Percentiles rank a stretch among this genome's conserved stretches.
Conservation (phyloP, 495 filamentous ascomycete genomes). For the Niebla homalea region DNA sequence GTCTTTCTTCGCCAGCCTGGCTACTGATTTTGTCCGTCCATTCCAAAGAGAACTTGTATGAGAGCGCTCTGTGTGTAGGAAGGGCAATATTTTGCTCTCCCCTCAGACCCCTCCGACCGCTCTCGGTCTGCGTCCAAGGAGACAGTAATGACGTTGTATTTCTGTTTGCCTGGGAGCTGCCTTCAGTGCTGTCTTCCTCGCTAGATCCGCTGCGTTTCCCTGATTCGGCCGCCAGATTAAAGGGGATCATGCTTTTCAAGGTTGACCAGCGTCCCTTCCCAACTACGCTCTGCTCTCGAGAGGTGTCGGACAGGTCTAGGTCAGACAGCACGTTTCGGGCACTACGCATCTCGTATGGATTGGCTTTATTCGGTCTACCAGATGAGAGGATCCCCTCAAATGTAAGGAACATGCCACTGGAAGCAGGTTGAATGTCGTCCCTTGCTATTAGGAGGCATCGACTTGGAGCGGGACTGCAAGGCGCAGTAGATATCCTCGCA, state of each 20-base stretch:
- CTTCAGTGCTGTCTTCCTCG: neutral
- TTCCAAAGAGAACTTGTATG: slow-evolving; percentile 71
- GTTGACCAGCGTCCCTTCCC: slow-evolving; percentile 57
- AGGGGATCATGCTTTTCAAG: slow-evolving; percentile 53
- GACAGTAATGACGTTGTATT: neutral
- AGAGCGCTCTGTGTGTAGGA: slow-evolving; percentile 44
- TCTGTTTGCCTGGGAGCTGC: neutral
- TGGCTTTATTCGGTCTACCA: slow-evolving; percentile 25
- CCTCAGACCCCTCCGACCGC: too few relatives aligned
- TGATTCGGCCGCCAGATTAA: slow-evolving; percentile 16
- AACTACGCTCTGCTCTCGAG: slow-evolving; percentile 1
- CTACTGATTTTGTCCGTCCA: slow-evolving; percentile 48
- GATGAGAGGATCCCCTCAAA: slow-evolving; percentile 48
- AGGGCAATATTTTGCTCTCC: neutral
- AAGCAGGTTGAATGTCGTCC: slow-evolving; percentile 54
- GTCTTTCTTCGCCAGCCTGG: slow-evolving; percentile 39
- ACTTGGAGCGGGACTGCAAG: slow-evolving; percentile 80
- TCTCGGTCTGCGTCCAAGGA: too few relatives aligned
- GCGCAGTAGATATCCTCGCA: slow-evolving; percentile 58
- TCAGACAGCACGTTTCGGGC: slow-evolving; percentile 22
- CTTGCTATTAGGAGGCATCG: slow-evolving; percentile 85
- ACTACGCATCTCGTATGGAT: slow-evolving; percentile 26
- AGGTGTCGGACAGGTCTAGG: slow-evolving; percentile 4
- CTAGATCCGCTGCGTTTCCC: neutral
- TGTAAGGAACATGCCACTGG: slow-evolving; percentile 47